These are phyloP conservation scores for Spatholobus suberectus DNA, from an alignment of 306 rosid genomes.

Conservation along the genomic window DNA sequence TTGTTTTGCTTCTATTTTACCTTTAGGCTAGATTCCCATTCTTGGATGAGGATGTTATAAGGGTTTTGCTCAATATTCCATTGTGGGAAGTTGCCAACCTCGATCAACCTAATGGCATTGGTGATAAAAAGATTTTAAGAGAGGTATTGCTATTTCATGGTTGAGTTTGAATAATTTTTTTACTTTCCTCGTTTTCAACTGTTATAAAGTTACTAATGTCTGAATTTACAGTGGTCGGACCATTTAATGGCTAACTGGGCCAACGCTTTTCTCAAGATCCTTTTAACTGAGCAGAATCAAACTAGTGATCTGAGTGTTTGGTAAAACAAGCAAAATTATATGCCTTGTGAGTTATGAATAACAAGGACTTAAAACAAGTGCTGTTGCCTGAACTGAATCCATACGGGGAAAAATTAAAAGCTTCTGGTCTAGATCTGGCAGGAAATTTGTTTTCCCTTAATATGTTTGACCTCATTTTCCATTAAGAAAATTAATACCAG, in stretches of 20 bases:
- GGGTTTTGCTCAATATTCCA: slow-evolving; percentile 68
- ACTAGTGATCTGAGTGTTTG: slow-evolving; percentile 24
- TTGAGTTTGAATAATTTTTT: slow-evolving; percentile 19
- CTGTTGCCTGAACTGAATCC: slow-evolving; percentile 12
- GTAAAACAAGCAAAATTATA: slow-evolving; percentile 1
- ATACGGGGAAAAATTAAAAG: neutral
- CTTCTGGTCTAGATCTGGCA: neutral
- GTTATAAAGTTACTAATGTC: neutral
- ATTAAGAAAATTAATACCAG: too few species aligned
- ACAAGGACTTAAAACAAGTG: too few species aligned
- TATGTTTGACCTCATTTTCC: neutral
- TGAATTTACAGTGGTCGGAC: slow-evolving; percentile 4
- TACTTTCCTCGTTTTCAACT: slow-evolving; percentile 7
- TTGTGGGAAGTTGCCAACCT: slow-evolving; percentile 93
- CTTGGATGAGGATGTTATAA: slow-evolving; percentile 93
- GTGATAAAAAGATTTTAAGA: slow-evolving; percentile 92
- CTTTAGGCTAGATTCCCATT: slow-evolving; percentile 94
- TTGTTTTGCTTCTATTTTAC: slow-evolving; percentile 9
- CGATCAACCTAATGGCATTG: slow-evolving; percentile 84
- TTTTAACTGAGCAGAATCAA: slow-evolving; percentile 21
- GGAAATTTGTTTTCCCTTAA: neutral
- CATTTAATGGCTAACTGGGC: slow-evolving; percentile 10
- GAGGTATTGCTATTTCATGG: slow-evolving; percentile 60
- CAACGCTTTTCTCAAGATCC: neutral
- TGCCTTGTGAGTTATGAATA: too few species aligned